These are phyloP conservation scores for Vaccinium corymbosum DNA, from an alignment of 148 eudicot genomes.

Conservation along the genomic window DNA sequence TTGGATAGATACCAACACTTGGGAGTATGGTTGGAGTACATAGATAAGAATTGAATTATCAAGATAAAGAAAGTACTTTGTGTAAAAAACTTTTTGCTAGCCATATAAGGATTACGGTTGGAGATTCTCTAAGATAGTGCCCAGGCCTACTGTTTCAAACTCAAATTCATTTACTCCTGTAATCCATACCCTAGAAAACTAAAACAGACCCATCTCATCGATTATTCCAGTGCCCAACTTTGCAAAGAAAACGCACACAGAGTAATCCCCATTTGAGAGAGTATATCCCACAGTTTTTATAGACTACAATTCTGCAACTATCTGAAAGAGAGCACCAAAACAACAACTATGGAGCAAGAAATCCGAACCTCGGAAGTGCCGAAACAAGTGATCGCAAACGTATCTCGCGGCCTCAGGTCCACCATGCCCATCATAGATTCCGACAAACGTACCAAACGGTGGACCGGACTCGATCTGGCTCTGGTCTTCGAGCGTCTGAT, in stretches of 20 bases:
- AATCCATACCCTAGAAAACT: not conserved
- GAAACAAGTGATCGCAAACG: slow-evolving; percentile 55
- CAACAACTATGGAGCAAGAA: not conserved
- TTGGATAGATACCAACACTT: too few species aligned
- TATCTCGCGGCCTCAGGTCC: slow-evolving; percentile 67
- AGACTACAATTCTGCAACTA: not conserved
- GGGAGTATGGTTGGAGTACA: too few species aligned
- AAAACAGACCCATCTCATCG: not conserved
- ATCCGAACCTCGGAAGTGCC: slow-evolving; percentile 47
- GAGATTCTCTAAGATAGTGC: not conserved
- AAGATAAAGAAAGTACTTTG: too few species aligned
- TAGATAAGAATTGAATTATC: too few species aligned
- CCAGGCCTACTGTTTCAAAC: not conserved
- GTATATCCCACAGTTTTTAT: not conserved
- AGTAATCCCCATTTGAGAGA: not conserved
- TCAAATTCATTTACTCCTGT: not conserved
- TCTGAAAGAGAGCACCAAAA: not conserved
- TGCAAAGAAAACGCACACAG: not conserved
- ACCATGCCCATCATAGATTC: slow-evolving; percentile 76
- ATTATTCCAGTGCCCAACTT: not conserved
- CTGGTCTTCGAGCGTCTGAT: slow-evolving; percentile 65
- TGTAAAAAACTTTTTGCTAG: too few species aligned
- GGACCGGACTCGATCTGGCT: slow-evolving; percentile 52
- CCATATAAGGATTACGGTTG: too few species aligned
- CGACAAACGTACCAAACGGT: slow-evolving; percentile 57